phyloP scores from a whole-genome alignment of 2,329 filamentous ascomycete species.

The Fusarium irregulare region DNA sequence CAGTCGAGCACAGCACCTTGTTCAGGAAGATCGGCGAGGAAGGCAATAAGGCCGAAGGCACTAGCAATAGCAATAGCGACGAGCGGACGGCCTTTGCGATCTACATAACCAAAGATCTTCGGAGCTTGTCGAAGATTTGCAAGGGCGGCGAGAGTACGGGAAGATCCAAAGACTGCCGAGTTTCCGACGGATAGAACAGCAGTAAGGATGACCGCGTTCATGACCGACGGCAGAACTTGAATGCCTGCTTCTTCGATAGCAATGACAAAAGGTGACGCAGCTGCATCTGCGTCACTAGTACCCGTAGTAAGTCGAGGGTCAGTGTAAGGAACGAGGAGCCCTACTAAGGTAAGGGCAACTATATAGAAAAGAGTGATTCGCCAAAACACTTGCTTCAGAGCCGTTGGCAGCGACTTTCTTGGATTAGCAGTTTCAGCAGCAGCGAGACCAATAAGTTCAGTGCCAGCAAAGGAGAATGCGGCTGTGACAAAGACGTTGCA shows the following conservation, averaged over 20 bases:
- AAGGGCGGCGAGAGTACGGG: slow-evolving; percentile 87
- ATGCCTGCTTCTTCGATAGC: slow-evolving; percentile 89
- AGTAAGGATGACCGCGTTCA: slow-evolving; percentile 95
- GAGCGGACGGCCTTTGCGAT: slow-evolving; percentile 82
- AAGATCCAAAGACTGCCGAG: slow-evolving; percentile 90
- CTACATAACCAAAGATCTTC: slow-evolving; percentile 80
- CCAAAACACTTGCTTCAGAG: slow-evolving; percentile 96
- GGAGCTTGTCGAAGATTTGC: slow-evolving; percentile 90
- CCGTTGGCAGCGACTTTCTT: slow-evolving; percentile 83
- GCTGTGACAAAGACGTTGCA: slow-evolving; percentile 82
- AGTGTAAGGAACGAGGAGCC: slow-evolving; percentile 81
- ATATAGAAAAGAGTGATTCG: slow-evolving; percentile 92
- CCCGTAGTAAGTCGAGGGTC: slow-evolving; percentile 70
- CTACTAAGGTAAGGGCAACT: slow-evolving; percentile 81
- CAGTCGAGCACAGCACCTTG: slow-evolving; percentile 77
- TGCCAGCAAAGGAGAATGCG: slow-evolving; percentile 80
- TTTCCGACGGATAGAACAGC: slow-evolving; percentile 93
- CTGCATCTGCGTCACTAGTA: slow-evolving; percentile 70
- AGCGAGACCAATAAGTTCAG: slow-evolving; percentile 80
- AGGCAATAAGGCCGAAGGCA: slow-evolving; percentile 77
- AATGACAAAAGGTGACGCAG: slow-evolving; percentile 92
- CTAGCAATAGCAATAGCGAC: slow-evolving; percentile 77
- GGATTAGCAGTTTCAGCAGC: slow-evolving; percentile 84
- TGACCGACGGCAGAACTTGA: slow-evolving; percentile 81
- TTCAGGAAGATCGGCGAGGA: slow-evolving; percentile 73